phyloP scores from a whole-genome alignment of 371 early-diverging fungal species.

The Apophysomyces ossiformis region DNA sequence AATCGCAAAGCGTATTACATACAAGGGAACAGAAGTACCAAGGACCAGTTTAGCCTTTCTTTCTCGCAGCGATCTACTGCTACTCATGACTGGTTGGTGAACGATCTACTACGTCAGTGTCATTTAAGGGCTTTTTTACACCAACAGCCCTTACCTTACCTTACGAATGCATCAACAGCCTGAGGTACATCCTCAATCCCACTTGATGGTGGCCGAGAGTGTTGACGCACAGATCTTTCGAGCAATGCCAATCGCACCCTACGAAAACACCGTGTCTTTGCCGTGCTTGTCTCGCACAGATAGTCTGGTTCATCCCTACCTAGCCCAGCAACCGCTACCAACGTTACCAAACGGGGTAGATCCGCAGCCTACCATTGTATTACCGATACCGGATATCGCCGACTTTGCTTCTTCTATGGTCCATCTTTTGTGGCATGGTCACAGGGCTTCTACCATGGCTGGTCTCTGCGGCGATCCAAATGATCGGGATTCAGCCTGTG shows the following conservation, averaged over 20 bases:
- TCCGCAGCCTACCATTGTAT: constrained; percentile 23
- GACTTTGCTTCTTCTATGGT: constrained; percentile 69
- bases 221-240: background rate
- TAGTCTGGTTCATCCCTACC: background rate
- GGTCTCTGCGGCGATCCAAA: constrained; percentile 12
- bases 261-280: constrained; percentile 3
- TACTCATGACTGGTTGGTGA: background rate
- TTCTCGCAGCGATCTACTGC: background rate
- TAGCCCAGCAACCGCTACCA: constrained; percentile 14
- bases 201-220: background rate
- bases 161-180: background rate
- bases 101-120: background rate
- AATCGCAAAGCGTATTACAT: no score
- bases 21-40: no score
- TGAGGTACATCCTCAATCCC: background rate
- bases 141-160: background rate
- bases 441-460: constrained; percentile 45
- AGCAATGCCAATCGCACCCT: background rate
- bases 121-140: no score
- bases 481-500: background rate
- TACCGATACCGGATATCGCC: constrained; percentile 49
- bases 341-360: constrained; percentile 39
- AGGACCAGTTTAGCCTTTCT: background rate
- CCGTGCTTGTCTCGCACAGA: background rate
- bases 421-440: constrained; percentile 64